Evolutionary conservation across 805 yeast species (phyloP), one percentile per base, ranked within the genome.

Genomic region (Metschnikowia corniflorae): DNA sequence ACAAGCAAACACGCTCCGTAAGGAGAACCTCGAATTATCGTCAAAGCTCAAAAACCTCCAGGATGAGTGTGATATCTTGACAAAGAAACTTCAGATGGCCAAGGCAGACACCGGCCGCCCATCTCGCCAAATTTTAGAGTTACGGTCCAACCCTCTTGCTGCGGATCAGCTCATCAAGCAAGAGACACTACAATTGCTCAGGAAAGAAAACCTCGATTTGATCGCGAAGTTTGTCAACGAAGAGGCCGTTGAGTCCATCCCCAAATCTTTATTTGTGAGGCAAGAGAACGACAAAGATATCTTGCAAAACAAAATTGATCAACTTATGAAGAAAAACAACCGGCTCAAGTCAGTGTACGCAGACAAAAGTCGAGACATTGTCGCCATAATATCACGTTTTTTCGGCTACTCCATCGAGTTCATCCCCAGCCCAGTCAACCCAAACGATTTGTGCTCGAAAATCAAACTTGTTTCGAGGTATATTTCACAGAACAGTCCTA

Each of bases 381-480:
- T 86, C 24, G 77, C 80, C 21, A 75, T 82, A 1, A 78, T 86
- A 0, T 75, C 79, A 37, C 68, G 80, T 4, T 68, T 82, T 19
- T 68, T 88, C 34, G 96, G 96, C 0, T 86, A 77, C 57, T 72
- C 75, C 31, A 61, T 87, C 16, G 94, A 85, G 52, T 80, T 86
- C 45, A 58, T 78, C 24, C 68, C 71, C 10, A 61, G 61, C 41
- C 60, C 70, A 2, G 49, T 64, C 16, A 68, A 66, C 39, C 68
- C 71, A 3, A 61, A 61, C 40, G 71, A 54, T 65, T 70, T 46
- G 64, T 78, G 63, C 58, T 73, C 55, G 63, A 76, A 65, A 65
- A 82, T 50, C 66, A 82, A 59, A 62, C 80, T 50, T 59, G 69
- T 49, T 57, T 80, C 51, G 63, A 73, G 60, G 70, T 66, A 53